Conservation (phyloP, 345 rosid genomes). For the Eucalyptus pauciflora region DNA sequence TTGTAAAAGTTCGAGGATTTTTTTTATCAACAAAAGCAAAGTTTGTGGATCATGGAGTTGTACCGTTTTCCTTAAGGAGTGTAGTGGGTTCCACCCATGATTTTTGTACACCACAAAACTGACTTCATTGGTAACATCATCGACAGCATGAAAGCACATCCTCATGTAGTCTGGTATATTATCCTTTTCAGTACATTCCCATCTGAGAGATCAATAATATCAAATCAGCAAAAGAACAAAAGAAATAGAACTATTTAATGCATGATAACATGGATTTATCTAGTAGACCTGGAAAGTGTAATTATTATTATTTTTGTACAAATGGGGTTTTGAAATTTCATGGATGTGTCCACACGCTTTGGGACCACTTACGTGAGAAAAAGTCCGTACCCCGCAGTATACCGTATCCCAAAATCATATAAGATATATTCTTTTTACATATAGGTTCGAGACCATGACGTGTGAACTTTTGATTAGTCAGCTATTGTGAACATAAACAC, state of each 20-base stretch:
- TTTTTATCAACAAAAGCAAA: not conserved
- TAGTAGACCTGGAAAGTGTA: not conserved
- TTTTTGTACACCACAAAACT: conserved; percentile 3
- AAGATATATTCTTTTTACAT: not conserved
- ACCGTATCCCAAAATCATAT: not conserved
- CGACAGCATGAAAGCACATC: conserved; percentile 8
- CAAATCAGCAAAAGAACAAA: not conserved
- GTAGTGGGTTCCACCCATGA: not conserved
- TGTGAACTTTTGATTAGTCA: not conserved
- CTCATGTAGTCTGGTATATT: conserved; percentile 16
- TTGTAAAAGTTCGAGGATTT: too few species aligned
- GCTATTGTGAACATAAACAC: not conserved
- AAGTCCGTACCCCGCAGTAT: not conserved
- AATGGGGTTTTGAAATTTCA: not conserved
- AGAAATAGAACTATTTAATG: not conserved
- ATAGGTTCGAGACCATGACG: not conserved
- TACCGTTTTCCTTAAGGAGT: not conserved
- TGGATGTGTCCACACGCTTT: not conserved
- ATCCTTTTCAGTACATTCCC: conserved; percentile 5
- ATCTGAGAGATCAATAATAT: not conserved
- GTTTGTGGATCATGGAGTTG: not conserved
- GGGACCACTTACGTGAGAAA: not conserved
- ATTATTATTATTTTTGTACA: not conserved
- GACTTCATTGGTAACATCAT: conserved; percentile 7
- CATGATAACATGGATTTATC: not conserved